Conservation (phyloP, 2,329 filamentous ascomycete genomes). For the Arthrocladium fulminans region DNA sequence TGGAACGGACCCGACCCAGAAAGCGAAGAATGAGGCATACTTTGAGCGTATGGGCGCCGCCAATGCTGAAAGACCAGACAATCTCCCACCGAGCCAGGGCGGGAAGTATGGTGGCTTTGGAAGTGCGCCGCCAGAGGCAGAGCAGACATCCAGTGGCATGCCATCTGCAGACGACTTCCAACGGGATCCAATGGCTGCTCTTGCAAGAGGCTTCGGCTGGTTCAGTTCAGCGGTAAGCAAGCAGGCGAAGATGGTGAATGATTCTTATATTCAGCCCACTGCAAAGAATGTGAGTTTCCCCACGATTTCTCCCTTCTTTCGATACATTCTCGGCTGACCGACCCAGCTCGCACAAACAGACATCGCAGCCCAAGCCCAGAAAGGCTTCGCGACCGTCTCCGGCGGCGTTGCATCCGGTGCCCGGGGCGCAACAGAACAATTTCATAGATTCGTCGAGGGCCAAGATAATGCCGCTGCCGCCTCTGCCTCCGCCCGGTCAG, state of each 20-base stretch:
- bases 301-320: background rate
- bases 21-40: constrained; percentile 71
- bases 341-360: constrained; percentile 68
- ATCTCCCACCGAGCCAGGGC: constrained; percentile 76
- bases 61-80: constrained; percentile 66
- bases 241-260: constrained; percentile 83
- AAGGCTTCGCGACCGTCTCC: constrained; percentile 45
- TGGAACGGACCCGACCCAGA: constrained; percentile 42
- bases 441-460: constrained; percentile 83
- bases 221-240: constrained; percentile 80
- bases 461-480: constrained; percentile 34
- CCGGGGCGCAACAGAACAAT: constrained; percentile 65
- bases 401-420: constrained; percentile 58
- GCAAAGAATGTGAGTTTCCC: constrained; percentile 62
- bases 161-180: constrained; percentile 81
- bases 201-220: constrained; percentile 93
- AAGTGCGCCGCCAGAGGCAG: constrained; percentile 52
- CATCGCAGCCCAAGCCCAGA: constrained; percentile 62
- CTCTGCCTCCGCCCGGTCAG: constrained; percentile 18
- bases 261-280: constrained; percentile 84
- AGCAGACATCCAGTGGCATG: constrained; percentile 36
- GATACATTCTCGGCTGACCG: constrained; percentile 5
- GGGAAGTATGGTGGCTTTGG: constrained; percentile 91
- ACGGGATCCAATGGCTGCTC: constrained; percentile 75
- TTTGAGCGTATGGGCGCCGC: constrained; percentile 77